Conservation (phyloP, 768 basidiomycete species). For the Sutorius australiensis region DNA sequence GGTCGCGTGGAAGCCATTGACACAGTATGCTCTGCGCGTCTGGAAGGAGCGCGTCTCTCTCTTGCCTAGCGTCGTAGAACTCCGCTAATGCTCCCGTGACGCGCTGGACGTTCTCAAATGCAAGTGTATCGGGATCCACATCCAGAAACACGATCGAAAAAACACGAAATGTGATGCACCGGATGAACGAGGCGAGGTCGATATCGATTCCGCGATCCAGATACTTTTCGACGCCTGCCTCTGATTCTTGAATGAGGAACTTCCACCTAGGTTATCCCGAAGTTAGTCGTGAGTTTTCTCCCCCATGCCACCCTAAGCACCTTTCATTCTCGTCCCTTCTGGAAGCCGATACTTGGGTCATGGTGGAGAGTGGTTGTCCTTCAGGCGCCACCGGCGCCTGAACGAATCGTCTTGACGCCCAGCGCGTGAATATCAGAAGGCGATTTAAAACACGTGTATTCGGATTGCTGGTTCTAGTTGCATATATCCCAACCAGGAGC, state of each 20-base stretch:
- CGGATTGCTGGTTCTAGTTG: not conserved
- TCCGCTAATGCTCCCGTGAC: conserved; percentile 43
- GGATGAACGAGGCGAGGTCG: conserved; percentile 41
- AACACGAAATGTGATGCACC: conserved; percentile 40
- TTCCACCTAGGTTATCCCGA: conserved; percentile 13
- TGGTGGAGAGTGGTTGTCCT: conserved; percentile 7
- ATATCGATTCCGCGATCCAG: conserved; percentile 12
- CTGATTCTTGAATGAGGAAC: conserved; percentile 10
- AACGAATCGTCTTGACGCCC: conserved; percentile 6
- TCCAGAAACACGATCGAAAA: conserved; percentile 42
- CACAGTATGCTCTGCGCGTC: conserved; percentile 37
- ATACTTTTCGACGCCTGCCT: conserved; percentile 5
- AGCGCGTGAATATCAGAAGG: not conserved
- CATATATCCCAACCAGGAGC: not conserved
- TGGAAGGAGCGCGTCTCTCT: conserved; percentile 25
- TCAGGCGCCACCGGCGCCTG: conserved; percentile 6
- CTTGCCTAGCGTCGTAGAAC: conserved; percentile 36
- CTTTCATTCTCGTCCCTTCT: conserved; percentile 10
- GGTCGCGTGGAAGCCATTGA: conserved; percentile 36
- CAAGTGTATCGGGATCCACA: conserved; percentile 22
- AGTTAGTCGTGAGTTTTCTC: conserved; percentile 3
- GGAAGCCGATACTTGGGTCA: not conserved
- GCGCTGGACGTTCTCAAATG: conserved; percentile 29
- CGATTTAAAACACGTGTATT: conserved; percentile 15
- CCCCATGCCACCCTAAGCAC: conserved; percentile 4